Evolutionary conservation across 192 early-diverging fungal genomes (phyloP).

Genomic region (Entophlyctis luteolus): DNA sequence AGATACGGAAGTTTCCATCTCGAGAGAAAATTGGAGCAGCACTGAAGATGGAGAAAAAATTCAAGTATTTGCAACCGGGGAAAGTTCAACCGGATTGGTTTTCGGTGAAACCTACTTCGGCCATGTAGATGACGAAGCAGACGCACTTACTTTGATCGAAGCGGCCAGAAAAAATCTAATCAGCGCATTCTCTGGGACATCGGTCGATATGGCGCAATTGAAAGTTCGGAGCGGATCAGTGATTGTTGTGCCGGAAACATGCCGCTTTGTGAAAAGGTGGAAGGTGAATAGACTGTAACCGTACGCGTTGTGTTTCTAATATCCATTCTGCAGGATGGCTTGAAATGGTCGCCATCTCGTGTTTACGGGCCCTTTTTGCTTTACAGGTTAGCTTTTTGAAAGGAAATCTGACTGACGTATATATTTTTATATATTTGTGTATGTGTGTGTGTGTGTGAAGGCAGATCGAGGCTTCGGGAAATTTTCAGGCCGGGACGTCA

Average conservation of each 20-base stretch:
- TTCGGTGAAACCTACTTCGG: slow-evolving; percentile 1
- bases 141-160: neutral
- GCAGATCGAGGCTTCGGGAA: too few relatives aligned
- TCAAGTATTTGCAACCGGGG: too few relatives aligned
- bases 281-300: neutral
- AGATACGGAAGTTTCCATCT: too few relatives aligned
- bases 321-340: neutral
- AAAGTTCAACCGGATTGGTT: too few relatives aligned
- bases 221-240: neutral
- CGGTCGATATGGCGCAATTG: neutral
- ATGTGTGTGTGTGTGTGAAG: too few relatives aligned
- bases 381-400: too few relatives aligned
- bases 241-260: neutral
- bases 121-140: neutral
- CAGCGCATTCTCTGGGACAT: neutral
- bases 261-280: neutral
- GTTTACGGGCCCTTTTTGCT: neutral
- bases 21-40: too few relatives aligned
- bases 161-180: neutral
- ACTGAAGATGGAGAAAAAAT: too few relatives aligned
- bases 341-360: neutral
- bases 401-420: too few relatives aligned
- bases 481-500: too few relatives aligned
- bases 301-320: neutral
- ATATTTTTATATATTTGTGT: too few relatives aligned